These are phyloP conservation scores for Alternaria solani DNA, from an alignment of 2,329 filamentous ascomycete species.

Conservation along the genomic window DNA sequence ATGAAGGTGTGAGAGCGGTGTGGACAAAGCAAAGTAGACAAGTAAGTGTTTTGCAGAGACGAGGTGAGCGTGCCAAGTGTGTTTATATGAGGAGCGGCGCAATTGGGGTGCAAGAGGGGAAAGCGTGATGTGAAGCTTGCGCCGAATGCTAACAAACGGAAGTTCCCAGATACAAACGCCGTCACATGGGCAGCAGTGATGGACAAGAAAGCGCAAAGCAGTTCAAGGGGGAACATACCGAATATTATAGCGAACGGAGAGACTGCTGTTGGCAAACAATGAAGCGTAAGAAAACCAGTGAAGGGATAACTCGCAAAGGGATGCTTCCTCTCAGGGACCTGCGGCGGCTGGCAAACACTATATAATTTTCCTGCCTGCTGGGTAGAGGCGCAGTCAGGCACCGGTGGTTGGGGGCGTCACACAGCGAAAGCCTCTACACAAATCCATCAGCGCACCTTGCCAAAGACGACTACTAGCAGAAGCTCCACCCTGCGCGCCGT, in stretches of 20 bases:
- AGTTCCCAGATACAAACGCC: background rate
- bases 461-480: background rate
- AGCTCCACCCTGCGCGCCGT: constrained; percentile 9
- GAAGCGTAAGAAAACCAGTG: background rate
- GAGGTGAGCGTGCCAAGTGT: constrained; percentile 11
- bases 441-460: constrained; percentile 2
- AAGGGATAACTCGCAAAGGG: constrained; percentile 1
- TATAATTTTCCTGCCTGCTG: constrained; percentile 15
- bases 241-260: constrained; percentile 6
- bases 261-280: background rate
- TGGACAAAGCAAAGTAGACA: constrained; percentile 5
- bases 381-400: constrained; percentile 20
- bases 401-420: constrained; percentile 25
- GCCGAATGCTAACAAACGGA: constrained; percentile 8
- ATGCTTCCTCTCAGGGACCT: background rate
- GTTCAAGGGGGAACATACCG: constrained; percentile 10
- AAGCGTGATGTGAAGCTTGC: constrained; percentile 6
- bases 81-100: constrained; percentile 11
- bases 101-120: constrained; percentile 6
- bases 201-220: constrained; percentile 3
- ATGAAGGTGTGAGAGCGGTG: constrained; percentile 5
- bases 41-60: constrained; percentile 5
- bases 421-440: constrained; percentile 6
- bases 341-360: constrained; percentile 22
- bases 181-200: constrained; percentile 4